Base-by-base conservation (phyloP, 1,284 basidiomycete genomes). In the Ceratobasidium sp. region DNA sequence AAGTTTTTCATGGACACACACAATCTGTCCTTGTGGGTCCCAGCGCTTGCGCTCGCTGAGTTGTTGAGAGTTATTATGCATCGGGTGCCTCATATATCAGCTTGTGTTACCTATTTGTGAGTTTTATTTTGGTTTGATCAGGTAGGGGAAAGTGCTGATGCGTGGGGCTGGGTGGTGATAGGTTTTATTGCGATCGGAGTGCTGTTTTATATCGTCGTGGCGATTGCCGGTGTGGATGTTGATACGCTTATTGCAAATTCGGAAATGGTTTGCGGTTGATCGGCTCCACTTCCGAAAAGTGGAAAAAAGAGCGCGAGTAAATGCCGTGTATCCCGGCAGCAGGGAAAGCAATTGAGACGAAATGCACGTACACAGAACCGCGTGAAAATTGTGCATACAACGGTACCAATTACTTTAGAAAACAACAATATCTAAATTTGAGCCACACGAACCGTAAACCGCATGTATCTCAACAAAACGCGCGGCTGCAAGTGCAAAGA, bases 61-160 rank as follows among this genome's bases (percentile, higher is more conserved):
- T 80, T 96, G 7, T 86, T 99, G 65, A 89, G 96, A 64, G 78
- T 96, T 6, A 93, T 99, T 83, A 98, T 96, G 0, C 87, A 91
- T 69, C 90, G 88, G 78, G 95, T 89, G 85, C 90, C 93, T 76
- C 95, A n/a, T n/a, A n/a, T n/a, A 98, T 84, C 96, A 98, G 81
- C 90, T 99, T 74, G 89, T 99, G 81, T 97, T 99, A 83, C 97
- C 97, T 0, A 86, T 91, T 26, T 99, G 93, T 94, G 79, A 82
- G 92, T 89, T 80, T 64, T 23, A 4, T 66, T 64, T 40, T 38
- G 26, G 10, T n/a, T 65, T 3, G 42, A 50, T 20, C 44, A 20
- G 48, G 48, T 12, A 15, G 48, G 20, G 48, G 13, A 46, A 20
- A 13, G 48, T 50, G 48, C 48, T 50, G 48, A 50, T 50, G 3